Conservation (phyloP, 345 rosid genomes). For the Populus simonii region DNA sequence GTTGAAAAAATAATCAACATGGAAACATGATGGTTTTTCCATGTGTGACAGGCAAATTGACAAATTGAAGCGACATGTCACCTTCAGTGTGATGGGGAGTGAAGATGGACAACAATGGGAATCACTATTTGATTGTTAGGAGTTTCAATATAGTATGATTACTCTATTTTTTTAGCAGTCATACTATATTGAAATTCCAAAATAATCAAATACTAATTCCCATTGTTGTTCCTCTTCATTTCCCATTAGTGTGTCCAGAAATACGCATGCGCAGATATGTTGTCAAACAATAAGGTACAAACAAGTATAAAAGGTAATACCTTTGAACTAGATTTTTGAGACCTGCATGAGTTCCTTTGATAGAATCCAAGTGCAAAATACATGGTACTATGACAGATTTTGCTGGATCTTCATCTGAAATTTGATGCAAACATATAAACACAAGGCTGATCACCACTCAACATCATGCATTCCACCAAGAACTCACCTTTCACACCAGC, state of each 20-base stretch:
- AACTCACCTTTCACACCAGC: conserved; percentile 59
- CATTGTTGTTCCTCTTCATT: not conserved
- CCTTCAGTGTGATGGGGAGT: not conserved
- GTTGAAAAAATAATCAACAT: not conserved
- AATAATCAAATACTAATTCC: too few species aligned
- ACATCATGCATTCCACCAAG: conserved; percentile 10
- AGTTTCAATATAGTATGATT: too few species aligned
- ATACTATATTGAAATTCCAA: not conserved
- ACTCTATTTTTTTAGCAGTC: too few species aligned
- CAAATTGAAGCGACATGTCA: not conserved
- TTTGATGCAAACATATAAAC: conserved; percentile 15
- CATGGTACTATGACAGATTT: conserved; percentile 66
- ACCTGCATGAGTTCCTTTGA: conserved; percentile 93
- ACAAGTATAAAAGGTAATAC: conserved; percentile 32
- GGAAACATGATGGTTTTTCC: not conserved
- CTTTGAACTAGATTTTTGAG: conserved; percentile 91
- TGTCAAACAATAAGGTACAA: not conserved
- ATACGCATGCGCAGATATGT: not conserved
- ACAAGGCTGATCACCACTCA: conserved; percentile 4
- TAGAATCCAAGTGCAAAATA: conserved; percentile 95
- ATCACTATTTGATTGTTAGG: too few species aligned
- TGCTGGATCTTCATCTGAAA: conserved; percentile 54
- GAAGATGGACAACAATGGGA: not conserved
- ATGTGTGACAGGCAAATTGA: not conserved
- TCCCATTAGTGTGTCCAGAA: not conserved